phyloP scores from a whole-genome alignment of 1,284 basidiomycete species.

The Coniferiporia sulphurascens region DNA sequence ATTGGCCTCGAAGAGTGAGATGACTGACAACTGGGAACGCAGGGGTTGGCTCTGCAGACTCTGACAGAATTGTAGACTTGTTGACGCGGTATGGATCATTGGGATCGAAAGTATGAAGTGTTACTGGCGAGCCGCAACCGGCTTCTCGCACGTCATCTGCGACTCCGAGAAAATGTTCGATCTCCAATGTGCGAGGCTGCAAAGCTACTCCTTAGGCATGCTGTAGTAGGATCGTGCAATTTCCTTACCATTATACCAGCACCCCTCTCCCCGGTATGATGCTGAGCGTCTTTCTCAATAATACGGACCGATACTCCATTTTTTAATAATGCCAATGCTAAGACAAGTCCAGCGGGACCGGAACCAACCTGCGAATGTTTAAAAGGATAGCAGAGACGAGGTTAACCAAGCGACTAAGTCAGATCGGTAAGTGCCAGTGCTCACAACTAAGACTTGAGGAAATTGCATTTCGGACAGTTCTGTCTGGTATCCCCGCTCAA shows the following conservation, averaged over 20 bases:
- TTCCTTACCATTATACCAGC: conserved; percentile 7
- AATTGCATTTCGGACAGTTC: not conserved
- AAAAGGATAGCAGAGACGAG: not conserved
- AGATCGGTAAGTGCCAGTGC: not conserved
- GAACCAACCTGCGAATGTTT: conserved; percentile 6
- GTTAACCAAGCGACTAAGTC: not conserved
- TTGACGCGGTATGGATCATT: conserved; percentile 4
- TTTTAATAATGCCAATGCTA: conserved; percentile 9
- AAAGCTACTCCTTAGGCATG: not conserved
- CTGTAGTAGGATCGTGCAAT: not conserved
- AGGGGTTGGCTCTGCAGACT: conserved; percentile 9
- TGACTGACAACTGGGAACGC: conserved; percentile 14
- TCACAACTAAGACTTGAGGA: not conserved
- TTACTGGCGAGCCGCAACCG: not conserved
- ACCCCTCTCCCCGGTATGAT: conserved; percentile 8
- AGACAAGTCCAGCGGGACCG: conserved; percentile 11
- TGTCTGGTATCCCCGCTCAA: too few relatives aligned
- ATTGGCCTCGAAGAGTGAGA: not conserved
- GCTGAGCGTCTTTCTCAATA: conserved; percentile 11
- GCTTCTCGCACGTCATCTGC: not conserved
- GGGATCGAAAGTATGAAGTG: conserved; percentile 4
- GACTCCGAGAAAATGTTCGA: conserved; percentile 15
- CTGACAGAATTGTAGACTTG: not conserved
- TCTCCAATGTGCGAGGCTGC: conserved; percentile 10
- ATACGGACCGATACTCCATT: conserved; percentile 12